phyloP scores from a whole-genome alignment of 257 asterid species.

The Sherardia arvensis region DNA sequence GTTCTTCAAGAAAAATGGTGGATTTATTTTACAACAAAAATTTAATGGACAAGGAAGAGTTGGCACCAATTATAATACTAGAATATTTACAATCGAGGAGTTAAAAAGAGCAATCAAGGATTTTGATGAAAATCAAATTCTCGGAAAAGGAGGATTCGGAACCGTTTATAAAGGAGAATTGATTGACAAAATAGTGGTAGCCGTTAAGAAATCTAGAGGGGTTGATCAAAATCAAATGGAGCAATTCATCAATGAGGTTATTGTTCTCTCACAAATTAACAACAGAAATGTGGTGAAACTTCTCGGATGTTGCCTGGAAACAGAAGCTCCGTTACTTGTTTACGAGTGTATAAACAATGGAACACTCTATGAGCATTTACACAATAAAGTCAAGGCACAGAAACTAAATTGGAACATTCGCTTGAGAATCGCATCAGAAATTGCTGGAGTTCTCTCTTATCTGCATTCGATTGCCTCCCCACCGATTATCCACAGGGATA shows the following conservation, averaged over 20 bases:
- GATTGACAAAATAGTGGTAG: background rate
- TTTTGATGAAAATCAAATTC: background rate
- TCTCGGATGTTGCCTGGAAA: background rate
- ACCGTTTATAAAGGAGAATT: background rate
- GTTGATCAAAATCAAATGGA: background rate
- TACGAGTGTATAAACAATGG: background rate
- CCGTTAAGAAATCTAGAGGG: slow-evolving; percentile 1
- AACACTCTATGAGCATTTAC: slow-evolving; percentile 1
- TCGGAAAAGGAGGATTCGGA: slow-evolving; percentile 1
- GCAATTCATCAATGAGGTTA: slow-evolving; percentile 1
- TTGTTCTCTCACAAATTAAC: slow-evolving; percentile 5
- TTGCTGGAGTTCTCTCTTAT: background rate
- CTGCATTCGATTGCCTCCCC: background rate
- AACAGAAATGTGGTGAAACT: slow-evolving; percentile 1
- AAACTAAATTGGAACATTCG: slow-evolving; percentile 1
- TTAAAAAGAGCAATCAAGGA: background rate
- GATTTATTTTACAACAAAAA: background rate
- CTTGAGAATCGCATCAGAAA: background rate
- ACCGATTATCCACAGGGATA: background rate
- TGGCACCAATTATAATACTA: background rate
- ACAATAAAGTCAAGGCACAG: background rate
- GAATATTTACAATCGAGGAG: background rate
- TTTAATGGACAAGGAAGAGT: background rate
- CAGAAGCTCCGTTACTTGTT: slow-evolving; percentile 2
- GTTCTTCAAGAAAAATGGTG: slow-evolving; percentile 1